phyloP scores from a whole-genome alignment of 2,329 filamentous ascomycete species.

The Chaetomiaceae sp. region DNA sequence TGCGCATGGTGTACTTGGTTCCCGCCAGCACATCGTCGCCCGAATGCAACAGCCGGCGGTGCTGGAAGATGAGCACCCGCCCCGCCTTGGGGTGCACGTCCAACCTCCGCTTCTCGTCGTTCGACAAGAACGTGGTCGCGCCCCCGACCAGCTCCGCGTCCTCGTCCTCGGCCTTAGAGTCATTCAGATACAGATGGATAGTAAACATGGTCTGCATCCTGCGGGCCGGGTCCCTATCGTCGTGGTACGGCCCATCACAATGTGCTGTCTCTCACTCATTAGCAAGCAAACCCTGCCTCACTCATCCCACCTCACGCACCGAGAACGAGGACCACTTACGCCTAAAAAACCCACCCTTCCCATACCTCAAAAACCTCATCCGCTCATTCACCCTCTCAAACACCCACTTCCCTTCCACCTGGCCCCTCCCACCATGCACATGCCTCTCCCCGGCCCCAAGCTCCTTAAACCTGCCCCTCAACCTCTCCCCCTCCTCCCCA shows the following conservation, averaged over 20 bases:
- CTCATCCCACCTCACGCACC: neutral
- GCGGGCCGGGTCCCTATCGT: conserved; percentile 40
- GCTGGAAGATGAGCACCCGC: conserved; percentile 58
- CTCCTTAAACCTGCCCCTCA: conserved; percentile 37
- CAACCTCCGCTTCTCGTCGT: conserved; percentile 37
- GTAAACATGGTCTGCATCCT: conserved; percentile 47
- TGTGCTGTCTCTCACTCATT: conserved; percentile 46
- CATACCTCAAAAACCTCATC: conserved; percentile 71
- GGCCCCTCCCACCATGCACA: conserved; percentile 19
- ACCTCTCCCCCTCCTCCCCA: conserved; percentile 27
- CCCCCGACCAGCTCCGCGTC: conserved; percentile 43
- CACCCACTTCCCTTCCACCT: conserved; percentile 33
- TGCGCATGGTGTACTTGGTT: conserved; percentile 53
- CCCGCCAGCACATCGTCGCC: conserved; percentile 49
- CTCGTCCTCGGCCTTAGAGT: conserved; percentile 39
- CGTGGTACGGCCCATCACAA: conserved; percentile 60
- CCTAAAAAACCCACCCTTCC: conserved; percentile 66
- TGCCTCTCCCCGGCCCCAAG: conserved; percentile 25
- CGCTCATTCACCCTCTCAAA: conserved; percentile 61
- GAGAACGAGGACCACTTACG: conserved; percentile 38
- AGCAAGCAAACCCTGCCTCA: neutral
- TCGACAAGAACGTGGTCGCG: conserved; percentile 50
- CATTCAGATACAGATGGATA: conserved; percentile 51
- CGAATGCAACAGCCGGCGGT: conserved; percentile 46
- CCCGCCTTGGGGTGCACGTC: conserved; percentile 54